Base-by-base conservation (phyloP, 768 basidiomycete species). In the Rhizopogon rudus region DNA sequence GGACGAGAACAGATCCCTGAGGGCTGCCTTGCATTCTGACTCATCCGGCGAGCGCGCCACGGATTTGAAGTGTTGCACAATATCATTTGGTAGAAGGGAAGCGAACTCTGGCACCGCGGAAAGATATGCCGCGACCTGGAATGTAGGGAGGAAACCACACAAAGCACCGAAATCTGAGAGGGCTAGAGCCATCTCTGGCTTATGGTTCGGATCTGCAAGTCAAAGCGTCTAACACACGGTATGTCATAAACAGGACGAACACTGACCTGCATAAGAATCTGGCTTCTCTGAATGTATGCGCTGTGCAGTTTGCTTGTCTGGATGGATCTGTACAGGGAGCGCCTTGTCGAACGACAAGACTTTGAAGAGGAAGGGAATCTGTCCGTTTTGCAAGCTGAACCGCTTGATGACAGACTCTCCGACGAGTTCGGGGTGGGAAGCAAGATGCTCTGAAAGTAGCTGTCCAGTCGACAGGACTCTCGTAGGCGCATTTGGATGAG, bases 111-210 rank as follows among this genome's bases (percentile, higher is more conserved):
- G 55, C 17, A 45, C 52, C 13, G 16, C 14, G 6, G 53, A 39
- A 20, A 56, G 52, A 12, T 53, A 56, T 9, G n/a, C 9, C 0
- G 51, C n/a, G 16, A 56, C 33, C 16, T 54, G 40, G 8, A 39
- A 49, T 29, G 29, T 29, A 3, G 55, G 43, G 37, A 54, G 22
- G 39, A 56, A 55, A 12, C 57, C 61, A 13, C 45, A 70, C 44
- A 69, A 63, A 25, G n/a, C 56, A 5, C 28, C 58, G 73, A 77
- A 79, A 57, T 67, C 73, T 53, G 76, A 81, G 59, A 74, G 70
- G 76, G 51, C 55, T 33, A 84, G 72, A 22, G 80, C 81, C 74
- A 83, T 83, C 62, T 82, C 81, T 43, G 81, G 81, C 67, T 82
- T 83, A 69, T 82, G 79, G 62, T 82, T 83, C 5, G 72, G 67